Evolutionary conservation across 805 yeast species (phyloP).

Genomic region (Dipodascopsis uninucleata): DNA sequence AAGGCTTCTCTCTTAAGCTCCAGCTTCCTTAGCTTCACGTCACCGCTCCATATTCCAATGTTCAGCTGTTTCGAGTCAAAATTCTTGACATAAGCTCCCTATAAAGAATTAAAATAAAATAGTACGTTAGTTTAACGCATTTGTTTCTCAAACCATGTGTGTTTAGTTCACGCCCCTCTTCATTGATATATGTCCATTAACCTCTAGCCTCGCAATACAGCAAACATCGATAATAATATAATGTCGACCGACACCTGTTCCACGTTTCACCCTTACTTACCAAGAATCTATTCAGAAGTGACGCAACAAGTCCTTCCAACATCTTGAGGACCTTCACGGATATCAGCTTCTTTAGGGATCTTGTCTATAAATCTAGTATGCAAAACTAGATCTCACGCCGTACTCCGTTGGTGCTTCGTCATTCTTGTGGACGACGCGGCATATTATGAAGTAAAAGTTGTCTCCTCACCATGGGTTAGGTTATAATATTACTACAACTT

Average conservation of each 20-base stretch:
- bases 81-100: constrained; percentile 61
- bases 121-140: no score
- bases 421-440: no score
- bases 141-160: no score
- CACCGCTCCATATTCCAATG: constrained; percentile 97
- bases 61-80: constrained; percentile 93
- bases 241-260: not conserved
- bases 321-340: no score
- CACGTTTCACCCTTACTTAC: constrained; percentile 32
- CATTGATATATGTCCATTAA: not conserved
- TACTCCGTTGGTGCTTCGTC: no score
- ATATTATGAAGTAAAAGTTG: no score
- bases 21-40: constrained; percentile 77
- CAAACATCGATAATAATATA: not conserved
- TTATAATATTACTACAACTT: no score
- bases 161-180: no score
- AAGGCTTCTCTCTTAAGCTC: constrained; percentile 81
- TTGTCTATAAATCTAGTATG: no score
- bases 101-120: not conserved
- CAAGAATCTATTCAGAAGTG: constrained; percentile 42
- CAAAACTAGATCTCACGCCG: no score
- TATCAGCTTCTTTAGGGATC: no score
- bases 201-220: not conserved
- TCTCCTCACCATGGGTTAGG: no score
- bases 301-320: constrained; percentile 45